Conservation (phyloP, 805 yeast genomes). For the Spathaspora boniae region DNA sequence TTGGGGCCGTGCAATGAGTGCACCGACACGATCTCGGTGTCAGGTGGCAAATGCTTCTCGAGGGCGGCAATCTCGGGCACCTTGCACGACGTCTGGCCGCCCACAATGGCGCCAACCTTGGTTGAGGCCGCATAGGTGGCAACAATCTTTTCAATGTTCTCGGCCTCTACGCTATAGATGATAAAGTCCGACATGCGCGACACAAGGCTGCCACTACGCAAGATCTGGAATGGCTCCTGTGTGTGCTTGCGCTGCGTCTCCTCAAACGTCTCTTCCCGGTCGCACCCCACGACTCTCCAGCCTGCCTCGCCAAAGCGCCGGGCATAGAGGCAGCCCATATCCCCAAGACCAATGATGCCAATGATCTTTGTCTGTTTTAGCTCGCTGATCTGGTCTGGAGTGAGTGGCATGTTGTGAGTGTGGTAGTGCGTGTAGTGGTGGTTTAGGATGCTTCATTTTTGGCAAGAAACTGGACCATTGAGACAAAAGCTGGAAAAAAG, state of each 20-base stretch:
- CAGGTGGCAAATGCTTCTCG: constrained; percentile 69
- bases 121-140: constrained; percentile 79
- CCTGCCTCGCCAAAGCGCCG: constrained; percentile 73
- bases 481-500: background rate
- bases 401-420: background rate
- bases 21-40: constrained; percentile 78
- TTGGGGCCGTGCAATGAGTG: constrained; percentile 95
- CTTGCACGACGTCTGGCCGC: constrained; percentile 98
- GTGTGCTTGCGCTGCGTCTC: constrained; percentile 37
- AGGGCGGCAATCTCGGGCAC: constrained; percentile 86
- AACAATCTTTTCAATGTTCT: constrained; percentile 70
- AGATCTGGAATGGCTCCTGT: constrained; percentile 49
- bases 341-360: constrained; percentile 95
- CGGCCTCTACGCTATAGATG: constrained; percentile 93
- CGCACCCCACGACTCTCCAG: constrained; percentile 88
- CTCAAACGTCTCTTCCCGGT: constrained; percentile 62
- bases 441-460: background rate
- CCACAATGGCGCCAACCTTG: constrained; percentile 84
- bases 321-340: constrained; percentile 93
- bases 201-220: constrained; percentile 80
- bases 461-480: no score
- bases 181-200: constrained; percentile 78
- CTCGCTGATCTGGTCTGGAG: constrained; percentile 10
- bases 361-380: constrained; percentile 46
- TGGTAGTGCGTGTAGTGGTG: background rate